Evolutionary conservation across 2,329 filamentous ascomycete species (phyloP), one percentile per base, ranked within the genome.

Genomic region (Xylariaceae sp.): DNA sequence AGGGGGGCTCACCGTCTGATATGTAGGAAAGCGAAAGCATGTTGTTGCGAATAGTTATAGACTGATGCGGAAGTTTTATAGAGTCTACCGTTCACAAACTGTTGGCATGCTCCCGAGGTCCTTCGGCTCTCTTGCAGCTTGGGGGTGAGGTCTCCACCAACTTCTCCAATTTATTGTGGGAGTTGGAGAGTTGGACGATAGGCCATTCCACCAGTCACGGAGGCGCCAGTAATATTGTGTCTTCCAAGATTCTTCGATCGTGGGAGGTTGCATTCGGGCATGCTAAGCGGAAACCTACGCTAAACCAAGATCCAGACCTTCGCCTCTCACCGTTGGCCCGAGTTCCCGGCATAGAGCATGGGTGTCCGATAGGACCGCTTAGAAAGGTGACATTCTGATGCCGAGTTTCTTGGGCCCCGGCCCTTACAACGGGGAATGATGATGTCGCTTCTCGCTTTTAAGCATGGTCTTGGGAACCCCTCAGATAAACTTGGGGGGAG

Each of bases 171-270:
- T 54, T 28, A 45, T 45, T 55, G 47, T 45, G 55, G 52, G 57
- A 47, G 56, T 51, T 54, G 29, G 24, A 45, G 43, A 37, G 29
- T n/a, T n/a, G n/a, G n/a, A n/a, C n/a, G 52, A 31, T 16, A 47
- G 29, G 36, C 51, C 31, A 60, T 65, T 64, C 65, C 65, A 65
- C 63, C 64, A 67, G 56, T 65, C 55, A 63, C 53, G 60, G 26
- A 26, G 11, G 40, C 53, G 44, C 46, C 53, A 43, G 51, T 29
- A 36, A 41, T 23, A 37, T 40, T 48, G 19, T 29, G 34, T 53
- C 49, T 21, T 19, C 34, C 39, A 31, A 17, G 40, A 17, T 19
- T 50, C 12, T 37, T 39, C 37, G 23, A 24, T 37, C 26, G 17
- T 16, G 31, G 3, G 17, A 56, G 34, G 61, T 65, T 60, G 45